Conservation (phyloP, 306 rosid species). For the Cucumis cinereus region DNA sequence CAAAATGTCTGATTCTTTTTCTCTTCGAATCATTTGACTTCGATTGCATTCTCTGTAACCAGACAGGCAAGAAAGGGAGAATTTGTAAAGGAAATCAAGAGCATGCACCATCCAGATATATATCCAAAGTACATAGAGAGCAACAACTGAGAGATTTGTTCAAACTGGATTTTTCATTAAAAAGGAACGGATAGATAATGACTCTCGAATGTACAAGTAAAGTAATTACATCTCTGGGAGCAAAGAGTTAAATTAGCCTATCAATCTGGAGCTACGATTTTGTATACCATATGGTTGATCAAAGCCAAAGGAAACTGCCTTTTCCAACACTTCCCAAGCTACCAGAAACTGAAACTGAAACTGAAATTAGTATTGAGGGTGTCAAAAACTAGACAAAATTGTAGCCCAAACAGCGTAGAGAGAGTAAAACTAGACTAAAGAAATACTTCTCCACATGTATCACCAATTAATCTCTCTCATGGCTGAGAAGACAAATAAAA, state of each 20-base stretch:
- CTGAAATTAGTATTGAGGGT: not conserved
- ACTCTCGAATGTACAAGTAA: not conserved
- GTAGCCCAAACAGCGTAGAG: not conserved
- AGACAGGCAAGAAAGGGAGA: not conserved
- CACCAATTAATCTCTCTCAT: not conserved
- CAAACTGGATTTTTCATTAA: not conserved
- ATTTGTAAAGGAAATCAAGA: not conserved
- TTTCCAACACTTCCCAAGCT: not conserved
- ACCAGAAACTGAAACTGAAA: not conserved
- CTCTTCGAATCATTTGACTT: not conserved
- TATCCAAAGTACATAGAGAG: not conserved
- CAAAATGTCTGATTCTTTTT: not conserved
- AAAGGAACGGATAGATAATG: not conserved
- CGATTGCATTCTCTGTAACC: not conserved
- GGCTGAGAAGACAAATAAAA: not conserved
- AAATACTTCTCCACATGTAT: not conserved
- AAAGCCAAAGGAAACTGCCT: not conserved
- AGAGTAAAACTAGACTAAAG: not conserved
- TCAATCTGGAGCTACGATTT: conserved; percentile 1
- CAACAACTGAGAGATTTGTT: not conserved
- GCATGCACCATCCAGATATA: not conserved
- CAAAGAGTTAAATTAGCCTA: conserved; percentile 1
- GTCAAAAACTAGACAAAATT: conserved; percentile 4
- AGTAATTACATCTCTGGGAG: not conserved
- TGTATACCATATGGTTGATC: not conserved